These are phyloP conservation scores for Phytophthora colocasiae DNA, from an alignment of 352 stramenopile species.

Conservation along the genomic window DNA sequence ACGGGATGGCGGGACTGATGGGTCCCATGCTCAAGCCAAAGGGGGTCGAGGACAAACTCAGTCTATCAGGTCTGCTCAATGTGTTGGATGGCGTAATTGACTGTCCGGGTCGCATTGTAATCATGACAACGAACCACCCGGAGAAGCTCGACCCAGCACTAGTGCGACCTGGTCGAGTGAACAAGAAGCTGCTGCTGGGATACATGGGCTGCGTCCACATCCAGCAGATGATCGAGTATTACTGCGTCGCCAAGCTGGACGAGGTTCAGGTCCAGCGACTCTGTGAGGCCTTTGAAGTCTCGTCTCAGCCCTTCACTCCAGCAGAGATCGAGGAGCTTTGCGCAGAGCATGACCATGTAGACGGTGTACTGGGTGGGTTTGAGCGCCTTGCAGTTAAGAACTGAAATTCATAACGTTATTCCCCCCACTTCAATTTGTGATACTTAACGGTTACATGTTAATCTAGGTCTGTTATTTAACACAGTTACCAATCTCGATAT, in stretches of 20 bases:
- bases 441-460: background rate
- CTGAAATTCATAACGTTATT: background rate
- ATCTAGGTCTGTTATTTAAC: background rate
- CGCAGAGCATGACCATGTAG: conserved; percentile 1
- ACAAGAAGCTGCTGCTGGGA: conserved; percentile 84
- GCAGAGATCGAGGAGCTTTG: conserved; percentile 8
- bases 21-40: too few species aligned
- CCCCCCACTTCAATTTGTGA: background rate
- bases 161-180: conserved; percentile 90
- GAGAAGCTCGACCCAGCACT: conserved; percentile 94
- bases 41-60: too few species aligned
- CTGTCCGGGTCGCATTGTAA: conserved; percentile 89
- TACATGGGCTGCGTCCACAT: conserved; percentile 60
- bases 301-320: conserved; percentile 1
- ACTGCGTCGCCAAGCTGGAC: conserved; percentile 34
- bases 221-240: conserved; percentile 78
- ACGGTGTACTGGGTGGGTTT: background rate
- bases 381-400: conserved; percentile 9
- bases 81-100: conserved; percentile 93
- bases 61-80: conserved; percentile 91
- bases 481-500: background rate
- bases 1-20: too few species aligned
- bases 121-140: conserved; percentile 95
- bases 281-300: background rate
- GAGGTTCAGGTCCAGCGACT: background rate